Conservation (phyloP, 306 rosid genomes). For the Begonia peltatifolia region DNA sequence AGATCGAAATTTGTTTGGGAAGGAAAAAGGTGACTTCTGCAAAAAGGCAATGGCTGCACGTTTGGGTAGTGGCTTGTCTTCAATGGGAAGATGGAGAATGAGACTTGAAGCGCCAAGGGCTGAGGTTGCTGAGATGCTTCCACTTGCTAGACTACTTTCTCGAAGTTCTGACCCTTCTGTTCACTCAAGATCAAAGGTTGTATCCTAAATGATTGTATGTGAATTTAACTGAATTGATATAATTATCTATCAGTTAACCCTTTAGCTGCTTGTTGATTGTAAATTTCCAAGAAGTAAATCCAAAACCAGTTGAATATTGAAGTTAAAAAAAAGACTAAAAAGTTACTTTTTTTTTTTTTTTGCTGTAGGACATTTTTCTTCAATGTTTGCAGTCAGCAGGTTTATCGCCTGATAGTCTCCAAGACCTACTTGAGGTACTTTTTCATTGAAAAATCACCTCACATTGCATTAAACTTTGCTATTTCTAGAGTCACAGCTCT, state of each 20-base stretch:
- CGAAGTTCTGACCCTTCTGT: slow-evolving; percentile 76
- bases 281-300: too few relatives aligned
- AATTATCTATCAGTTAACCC: too few relatives aligned
- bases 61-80: slow-evolving; percentile 77
- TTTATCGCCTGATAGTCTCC: slow-evolving; percentile 36
- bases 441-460: neutral
- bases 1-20: slow-evolving; percentile 37
- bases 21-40: slow-evolving; percentile 36
- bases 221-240: too few relatives aligned
- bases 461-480: neutral
- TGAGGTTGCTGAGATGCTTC: slow-evolving; percentile 95
- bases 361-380: slow-evolving; percentile 68
- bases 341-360: too few relatives aligned
- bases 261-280: too few relatives aligned
- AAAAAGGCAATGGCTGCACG: slow-evolving; percentile 49
- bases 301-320: neutral
- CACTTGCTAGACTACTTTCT: slow-evolving; percentile 82
- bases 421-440: slow-evolving; percentile 65
- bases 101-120: slow-evolving; percentile 74
- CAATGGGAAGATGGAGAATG: slow-evolving; percentile 98
- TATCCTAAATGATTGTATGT: slow-evolving; percentile 7
- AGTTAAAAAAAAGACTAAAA: neutral
- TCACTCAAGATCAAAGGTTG: slow-evolving; percentile 87
- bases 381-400: slow-evolving; percentile 73
- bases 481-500: too few relatives aligned